Evolutionary conservation across 1,284 basidiomycete genomes (phyloP).

Genomic region (Trichosporon faecale): DNA sequence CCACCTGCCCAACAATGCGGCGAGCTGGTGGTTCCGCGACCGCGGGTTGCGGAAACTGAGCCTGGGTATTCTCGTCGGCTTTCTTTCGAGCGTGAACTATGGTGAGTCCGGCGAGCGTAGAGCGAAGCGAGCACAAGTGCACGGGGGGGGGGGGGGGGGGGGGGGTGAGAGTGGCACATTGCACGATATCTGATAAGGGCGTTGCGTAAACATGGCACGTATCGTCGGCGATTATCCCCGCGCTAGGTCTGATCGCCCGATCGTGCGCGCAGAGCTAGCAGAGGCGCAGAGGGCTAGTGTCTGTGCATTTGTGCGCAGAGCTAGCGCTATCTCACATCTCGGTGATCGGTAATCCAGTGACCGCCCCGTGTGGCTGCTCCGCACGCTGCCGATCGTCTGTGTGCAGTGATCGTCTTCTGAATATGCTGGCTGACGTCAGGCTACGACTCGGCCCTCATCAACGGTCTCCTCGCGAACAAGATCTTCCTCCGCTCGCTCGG

Average conservation of each 20-base stretch:
- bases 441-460: constrained; percentile 14
- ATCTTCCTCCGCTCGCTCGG: constrained; percentile 8
- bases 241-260: no score
- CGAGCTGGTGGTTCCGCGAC: constrained; percentile 15
- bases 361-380: no score
- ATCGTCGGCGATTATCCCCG: no score
- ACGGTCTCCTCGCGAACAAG: constrained; percentile 10
- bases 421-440: constrained; percentile 12
- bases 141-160: no score
- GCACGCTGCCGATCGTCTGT: neutral
- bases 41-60: constrained; percentile 12
- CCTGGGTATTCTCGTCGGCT: constrained; percentile 13
- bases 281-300: no score
- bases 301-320: no score
- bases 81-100: constrained; percentile 1
- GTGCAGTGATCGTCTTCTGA: no score
- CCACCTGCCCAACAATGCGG: constrained; percentile 14
- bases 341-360: no score
- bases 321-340: neutral
- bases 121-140: neutral
- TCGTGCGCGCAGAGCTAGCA: no score
- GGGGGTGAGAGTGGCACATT: neutral
- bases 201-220: no score
- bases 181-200: neutral
- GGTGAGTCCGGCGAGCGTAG: constrained; percentile 1